These are phyloP conservation scores for Calonectria crousiana DNA, from an alignment of 2,329 filamentous ascomycete species.

Conservation along the genomic window DNA sequence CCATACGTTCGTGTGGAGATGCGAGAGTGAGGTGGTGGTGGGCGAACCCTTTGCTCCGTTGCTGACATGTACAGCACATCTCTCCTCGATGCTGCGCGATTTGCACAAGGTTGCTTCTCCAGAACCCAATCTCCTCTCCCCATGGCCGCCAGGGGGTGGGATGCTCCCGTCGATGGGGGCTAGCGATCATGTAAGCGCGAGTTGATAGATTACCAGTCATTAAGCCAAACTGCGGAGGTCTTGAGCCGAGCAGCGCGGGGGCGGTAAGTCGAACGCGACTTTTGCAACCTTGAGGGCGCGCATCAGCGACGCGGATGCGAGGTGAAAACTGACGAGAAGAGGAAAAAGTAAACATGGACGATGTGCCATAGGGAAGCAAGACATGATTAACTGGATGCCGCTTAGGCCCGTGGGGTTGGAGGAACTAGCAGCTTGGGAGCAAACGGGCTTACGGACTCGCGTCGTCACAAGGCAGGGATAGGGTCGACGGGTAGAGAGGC, in stretches of 20 bases:
- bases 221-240: constrained; percentile 1
- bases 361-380: constrained; percentile 27
- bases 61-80: background rate
- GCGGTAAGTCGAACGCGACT: constrained; percentile 10
- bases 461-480: constrained; percentile 1
- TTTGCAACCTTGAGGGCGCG: constrained; percentile 20
- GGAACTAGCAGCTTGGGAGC: constrained; percentile 9
- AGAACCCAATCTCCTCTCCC: background rate
- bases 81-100: background rate
- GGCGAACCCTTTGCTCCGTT: background rate
- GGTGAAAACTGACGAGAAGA: constrained; percentile 27
- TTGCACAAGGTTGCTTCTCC: background rate
- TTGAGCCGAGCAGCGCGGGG: background rate
- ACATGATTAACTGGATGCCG: constrained; percentile 32
- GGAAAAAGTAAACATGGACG: constrained; percentile 30
- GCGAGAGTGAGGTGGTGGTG: background rate
- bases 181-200: constrained; percentile 11
- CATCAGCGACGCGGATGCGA: constrained; percentile 14
- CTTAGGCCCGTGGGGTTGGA: constrained; percentile 26
- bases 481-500: background rate
- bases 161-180: background rate
- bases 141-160: background rate
- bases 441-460: constrained; percentile 14
- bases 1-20: constrained; percentile 14
- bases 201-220: constrained; percentile 26